Percentiles rank a stretch among this genome's conserved stretches.
phyloP scores from a whole-genome alignment of 2,329 filamentous ascomycete genomes.

The Beauveria bassiana region DNA sequence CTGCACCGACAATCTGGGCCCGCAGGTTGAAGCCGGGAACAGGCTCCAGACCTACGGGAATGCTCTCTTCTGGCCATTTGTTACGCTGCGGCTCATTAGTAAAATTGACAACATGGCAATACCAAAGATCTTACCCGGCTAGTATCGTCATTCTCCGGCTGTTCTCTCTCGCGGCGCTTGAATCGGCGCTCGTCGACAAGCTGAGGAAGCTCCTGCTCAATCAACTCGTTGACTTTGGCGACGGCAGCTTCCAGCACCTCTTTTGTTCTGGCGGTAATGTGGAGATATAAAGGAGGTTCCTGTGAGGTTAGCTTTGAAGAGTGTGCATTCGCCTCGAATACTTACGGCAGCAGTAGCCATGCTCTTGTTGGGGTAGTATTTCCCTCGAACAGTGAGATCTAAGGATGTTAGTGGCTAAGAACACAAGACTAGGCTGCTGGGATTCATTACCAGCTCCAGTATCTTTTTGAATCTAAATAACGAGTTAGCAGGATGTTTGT shows the following conservation, averaged over 20 bases:
- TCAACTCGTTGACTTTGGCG: constrained; percentile 83
- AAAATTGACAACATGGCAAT: constrained; percentile 8
- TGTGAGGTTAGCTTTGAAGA: constrained; percentile 27
- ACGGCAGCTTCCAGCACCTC: constrained; percentile 86
- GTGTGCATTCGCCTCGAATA: constrained; percentile 14
- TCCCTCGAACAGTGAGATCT: constrained; percentile 98
- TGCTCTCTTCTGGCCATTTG: constrained; percentile 98
- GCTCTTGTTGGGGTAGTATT: constrained; percentile 93
- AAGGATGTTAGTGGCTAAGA: constrained; percentile 24
- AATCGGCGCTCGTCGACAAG: constrained; percentile 92
- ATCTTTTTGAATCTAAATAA: constrained; percentile 90
- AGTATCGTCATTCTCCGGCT: constrained; percentile 81
- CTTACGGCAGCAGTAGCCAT: constrained; percentile 91
- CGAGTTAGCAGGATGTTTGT: not conserved
- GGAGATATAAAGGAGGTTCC: constrained; percentile 91
- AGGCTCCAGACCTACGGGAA: constrained; percentile 83
- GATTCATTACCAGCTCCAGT: constrained; percentile 95
- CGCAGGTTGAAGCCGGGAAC: constrained; percentile 92
- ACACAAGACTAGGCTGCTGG: not conserved
- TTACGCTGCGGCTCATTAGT: constrained; percentile 59
- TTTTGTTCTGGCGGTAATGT: constrained; percentile 88
- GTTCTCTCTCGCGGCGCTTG: constrained; percentile 68
- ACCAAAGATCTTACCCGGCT: constrained; percentile 60
- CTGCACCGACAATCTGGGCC: constrained; percentile 90
- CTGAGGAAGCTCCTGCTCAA: constrained; percentile 92